Conservation (phyloP, 2,329 filamentous ascomycete genomes). For the Epichloe sibirici region DNA sequence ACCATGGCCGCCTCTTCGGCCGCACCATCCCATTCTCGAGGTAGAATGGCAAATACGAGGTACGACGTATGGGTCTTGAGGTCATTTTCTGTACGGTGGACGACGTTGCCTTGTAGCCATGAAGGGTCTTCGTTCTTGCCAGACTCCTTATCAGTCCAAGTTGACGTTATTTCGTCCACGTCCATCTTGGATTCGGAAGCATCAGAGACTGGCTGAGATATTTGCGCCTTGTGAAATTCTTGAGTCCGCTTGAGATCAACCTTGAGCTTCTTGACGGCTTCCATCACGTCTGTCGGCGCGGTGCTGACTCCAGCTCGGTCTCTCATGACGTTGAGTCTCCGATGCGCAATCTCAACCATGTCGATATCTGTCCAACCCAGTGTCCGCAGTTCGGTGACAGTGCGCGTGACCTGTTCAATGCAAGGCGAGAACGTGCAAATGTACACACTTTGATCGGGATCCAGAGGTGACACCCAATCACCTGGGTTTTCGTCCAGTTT, state of each 20-base stretch:
- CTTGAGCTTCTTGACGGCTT: constrained; percentile 62
- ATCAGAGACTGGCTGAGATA: constrained; percentile 14
- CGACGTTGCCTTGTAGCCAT: constrained; percentile 65
- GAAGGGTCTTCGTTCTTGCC: constrained; percentile 30
- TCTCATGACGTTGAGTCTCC: constrained; percentile 67
- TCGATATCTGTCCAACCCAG: constrained; percentile 84
- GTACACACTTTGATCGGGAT: constrained; percentile 58
- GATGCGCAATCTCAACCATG: constrained; percentile 81
- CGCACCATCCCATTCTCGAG: constrained; percentile 71
- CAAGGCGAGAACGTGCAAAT: constrained; percentile 95
- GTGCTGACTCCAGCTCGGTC: constrained; percentile 70
- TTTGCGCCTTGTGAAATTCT: constrained; percentile 43
- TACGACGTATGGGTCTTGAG: constrained; percentile 97
- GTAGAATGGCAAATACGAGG: constrained; percentile 80
- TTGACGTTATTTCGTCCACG: constrained; percentile 17
- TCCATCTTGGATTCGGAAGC: constrained; percentile 29
- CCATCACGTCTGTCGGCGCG: constrained; percentile 60
- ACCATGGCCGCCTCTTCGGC: constrained; percentile 60
- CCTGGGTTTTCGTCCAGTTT: constrained; percentile 12
- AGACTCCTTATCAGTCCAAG: constrained; percentile 5
- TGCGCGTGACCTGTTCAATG: constrained; percentile 88
- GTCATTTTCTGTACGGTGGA: constrained; percentile 74
- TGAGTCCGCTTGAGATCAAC: constrained; percentile 60
- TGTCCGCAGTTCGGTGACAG: constrained; percentile 66
- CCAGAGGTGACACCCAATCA: constrained; percentile 48